phyloP scores from a whole-genome alignment of 2,329 filamentous ascomycete genomes.

The Calonectria montana region DNA sequence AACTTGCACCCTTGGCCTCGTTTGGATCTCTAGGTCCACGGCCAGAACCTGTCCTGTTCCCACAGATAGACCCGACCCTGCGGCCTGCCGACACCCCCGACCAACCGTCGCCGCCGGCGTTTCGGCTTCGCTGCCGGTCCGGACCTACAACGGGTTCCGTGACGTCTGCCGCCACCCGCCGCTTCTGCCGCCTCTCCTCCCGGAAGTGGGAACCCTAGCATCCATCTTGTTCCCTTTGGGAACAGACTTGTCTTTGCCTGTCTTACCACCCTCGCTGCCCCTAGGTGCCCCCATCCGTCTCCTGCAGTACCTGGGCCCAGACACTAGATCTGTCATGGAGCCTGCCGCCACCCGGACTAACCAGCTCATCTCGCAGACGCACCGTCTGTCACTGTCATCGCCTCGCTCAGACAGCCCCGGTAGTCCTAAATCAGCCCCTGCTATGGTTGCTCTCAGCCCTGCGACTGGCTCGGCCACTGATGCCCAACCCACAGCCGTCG shows the following conservation, averaged over 20 bases:
- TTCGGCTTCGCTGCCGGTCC: constrained; percentile 33
- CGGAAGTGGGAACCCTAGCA: constrained; percentile 20
- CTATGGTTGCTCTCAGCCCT: constrained; percentile 33
- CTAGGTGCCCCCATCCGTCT: constrained; percentile 27
- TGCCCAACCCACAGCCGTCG: constrained; percentile 43
- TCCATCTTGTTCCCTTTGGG: constrained; percentile 9
- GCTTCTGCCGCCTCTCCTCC: constrained; percentile 22
- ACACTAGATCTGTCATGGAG: constrained; percentile 34
- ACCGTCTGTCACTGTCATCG: constrained; percentile 44
- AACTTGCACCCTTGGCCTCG: not conserved
- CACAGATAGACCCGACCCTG: constrained; percentile 22
- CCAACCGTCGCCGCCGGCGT: constrained; percentile 19
- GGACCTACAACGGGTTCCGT: constrained; percentile 34
- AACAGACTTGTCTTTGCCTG: constrained; percentile 17
- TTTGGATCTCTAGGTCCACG: not conserved
- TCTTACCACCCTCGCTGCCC: constrained; percentile 29
- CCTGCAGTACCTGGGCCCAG: constrained; percentile 33
- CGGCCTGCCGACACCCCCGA: constrained; percentile 27
- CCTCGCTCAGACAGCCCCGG: constrained; percentile 25
- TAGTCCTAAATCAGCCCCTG: constrained; percentile 23
- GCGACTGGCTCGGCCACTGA: constrained; percentile 39
- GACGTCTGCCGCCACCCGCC: constrained; percentile 26
- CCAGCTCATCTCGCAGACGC: constrained; percentile 49
- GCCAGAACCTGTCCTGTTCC: constrained; percentile 3
- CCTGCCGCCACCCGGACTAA: constrained; percentile 43